Conservation (phyloP, 1,139 yeast genomes). For the Yamadazyma dendronema region DNA sequence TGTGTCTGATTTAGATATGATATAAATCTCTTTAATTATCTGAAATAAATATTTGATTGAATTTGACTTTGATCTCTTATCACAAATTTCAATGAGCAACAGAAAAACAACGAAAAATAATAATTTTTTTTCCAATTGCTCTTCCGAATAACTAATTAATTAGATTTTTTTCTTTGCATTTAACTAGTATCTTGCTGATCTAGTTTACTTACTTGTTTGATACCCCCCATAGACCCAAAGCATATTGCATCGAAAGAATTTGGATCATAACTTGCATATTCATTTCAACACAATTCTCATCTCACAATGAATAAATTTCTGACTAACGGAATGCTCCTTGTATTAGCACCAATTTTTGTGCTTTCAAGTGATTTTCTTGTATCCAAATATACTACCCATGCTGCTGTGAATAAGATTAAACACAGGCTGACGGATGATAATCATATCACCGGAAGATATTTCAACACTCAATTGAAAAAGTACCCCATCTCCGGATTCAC, state of each 20-base stretch:
- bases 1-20: neutral
- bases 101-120: too few relatives aligned
- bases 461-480: conserved; percentile 15
- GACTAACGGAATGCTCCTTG: conserved; percentile 21
- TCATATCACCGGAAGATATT: conserved; percentile 12
- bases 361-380: conserved; percentile 25
- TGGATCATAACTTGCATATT: neutral
- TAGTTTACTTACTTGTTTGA: too few relatives aligned
- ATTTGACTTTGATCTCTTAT: neutral
- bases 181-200: too few relatives aligned
- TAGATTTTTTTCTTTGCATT: too few relatives aligned
- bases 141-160: too few relatives aligned
- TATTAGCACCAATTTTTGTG: conserved; percentile 26
- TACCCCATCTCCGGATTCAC: conserved; percentile 11
- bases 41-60: conserved; percentile 1
- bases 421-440: conserved; percentile 6
- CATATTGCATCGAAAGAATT: neutral
- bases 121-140: too few relatives aligned
- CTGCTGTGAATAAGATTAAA: conserved; percentile 16
- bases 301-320: conserved; percentile 16
- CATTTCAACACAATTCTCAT: neutral
- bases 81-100: neutral
- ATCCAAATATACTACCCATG: conserved; percentile 20
- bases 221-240: too few relatives aligned
- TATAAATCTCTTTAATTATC: neutral